phyloP scores from a whole-genome alignment of 1,139 yeast genomes.

The Suhomyces anneliseae region DNA sequence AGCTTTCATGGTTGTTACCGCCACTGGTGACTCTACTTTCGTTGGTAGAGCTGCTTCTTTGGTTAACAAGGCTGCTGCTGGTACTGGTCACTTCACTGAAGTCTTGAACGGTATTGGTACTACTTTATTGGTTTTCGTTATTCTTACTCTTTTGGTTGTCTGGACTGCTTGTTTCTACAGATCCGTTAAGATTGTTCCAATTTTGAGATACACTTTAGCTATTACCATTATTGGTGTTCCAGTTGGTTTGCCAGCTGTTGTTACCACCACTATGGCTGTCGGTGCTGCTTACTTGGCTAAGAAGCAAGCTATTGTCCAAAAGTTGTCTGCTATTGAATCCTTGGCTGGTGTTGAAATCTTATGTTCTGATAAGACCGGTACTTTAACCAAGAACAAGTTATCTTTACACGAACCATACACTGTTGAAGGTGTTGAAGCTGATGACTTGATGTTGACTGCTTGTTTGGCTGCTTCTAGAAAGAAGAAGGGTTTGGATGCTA shows the following conservation, averaged over 20 bases:
- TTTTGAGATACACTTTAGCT: slow-evolving; percentile 92
- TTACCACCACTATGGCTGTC: slow-evolving; percentile 99
- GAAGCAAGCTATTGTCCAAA: slow-evolving; percentile 98
- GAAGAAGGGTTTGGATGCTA: slow-evolving; percentile 98
- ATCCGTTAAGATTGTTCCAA: slow-evolving; percentile 81
- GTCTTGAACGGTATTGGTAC: slow-evolving; percentile 98
- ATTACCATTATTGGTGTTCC: slow-evolving; percentile 99
- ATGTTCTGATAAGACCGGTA: slow-evolving; percentile 99
- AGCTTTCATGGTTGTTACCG: slow-evolving; percentile 91
- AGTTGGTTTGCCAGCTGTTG: slow-evolving; percentile 99
- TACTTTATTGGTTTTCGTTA: slow-evolving; percentile 83
- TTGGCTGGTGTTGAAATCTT: slow-evolving; percentile 98
- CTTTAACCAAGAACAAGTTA: slow-evolving; percentile 95
- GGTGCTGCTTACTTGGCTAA: slow-evolving; percentile 99
- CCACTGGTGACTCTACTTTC: slow-evolving; percentile 91
- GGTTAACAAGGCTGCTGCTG: slow-evolving; percentile 93
- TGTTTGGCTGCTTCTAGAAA: slow-evolving; percentile 98
- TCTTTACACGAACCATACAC: slow-evolving; percentile 98
- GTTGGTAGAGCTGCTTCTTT: slow-evolving; percentile 97
- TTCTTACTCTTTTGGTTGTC: slow-evolving; percentile 82
- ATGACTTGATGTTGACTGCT: slow-evolving; percentile 96
- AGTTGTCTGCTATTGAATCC: slow-evolving; percentile 96
- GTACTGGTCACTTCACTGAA: slow-evolving; percentile 96
- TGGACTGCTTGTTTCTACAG: slow-evolving; percentile 97
- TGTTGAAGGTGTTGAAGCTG: slow-evolving; percentile 98